Evolutionary conservation across 495 filamentous ascomycete species (phyloP), one percentile per base, ranked within the genome.

Genomic region (Xylaria grammica): DNA sequence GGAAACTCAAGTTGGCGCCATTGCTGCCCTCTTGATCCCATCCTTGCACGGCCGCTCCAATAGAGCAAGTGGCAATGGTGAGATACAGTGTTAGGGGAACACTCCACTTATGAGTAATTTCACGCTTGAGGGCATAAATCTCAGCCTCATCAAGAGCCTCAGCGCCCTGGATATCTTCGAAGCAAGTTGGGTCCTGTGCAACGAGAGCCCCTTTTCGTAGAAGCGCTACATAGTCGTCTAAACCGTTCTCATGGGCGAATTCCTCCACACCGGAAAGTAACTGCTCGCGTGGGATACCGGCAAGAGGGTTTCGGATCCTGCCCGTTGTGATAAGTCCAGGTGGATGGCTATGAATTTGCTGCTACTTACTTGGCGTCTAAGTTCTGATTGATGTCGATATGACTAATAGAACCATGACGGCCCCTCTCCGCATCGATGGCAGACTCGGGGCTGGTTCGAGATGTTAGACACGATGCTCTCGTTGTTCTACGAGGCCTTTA

Each of bases 11-110:
- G 59, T 90, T 90, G 32, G 89, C 89, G 49, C 88, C 89, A 64
- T 91, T 91, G 53, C 85, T 86, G n/a, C 87, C 88, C n/a, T 88
- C 89, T 66, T 90, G 87, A 71, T 90, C 88, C 88, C 87, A 90
- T 30, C 85, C 85, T 76, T 91, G 89, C 4, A 90, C 86, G 8
- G 88, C 88, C 51, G 90, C 90, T 29, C 86, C 90, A 52, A 92
- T 85, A 26, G 89, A 91, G 68, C 86, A 89, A 19, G 91, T 80
- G 42, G 86, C 79, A 67, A 92, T 88, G 29, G 89, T 90, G 44
- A 89, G 82, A 72, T 91, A 92, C 15, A 92, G 84, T 26, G 82
- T 76, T 58, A 57, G 68, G 6, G 90, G 89, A 63, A 89, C 86
- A 42, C 82, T 79, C 86, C 87, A 92, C 56, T 87, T 87, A 70